phyloP scores from a whole-genome alignment of 371 early-diverging fungal species.

The Amoeboaphelidium occidentale region DNA sequence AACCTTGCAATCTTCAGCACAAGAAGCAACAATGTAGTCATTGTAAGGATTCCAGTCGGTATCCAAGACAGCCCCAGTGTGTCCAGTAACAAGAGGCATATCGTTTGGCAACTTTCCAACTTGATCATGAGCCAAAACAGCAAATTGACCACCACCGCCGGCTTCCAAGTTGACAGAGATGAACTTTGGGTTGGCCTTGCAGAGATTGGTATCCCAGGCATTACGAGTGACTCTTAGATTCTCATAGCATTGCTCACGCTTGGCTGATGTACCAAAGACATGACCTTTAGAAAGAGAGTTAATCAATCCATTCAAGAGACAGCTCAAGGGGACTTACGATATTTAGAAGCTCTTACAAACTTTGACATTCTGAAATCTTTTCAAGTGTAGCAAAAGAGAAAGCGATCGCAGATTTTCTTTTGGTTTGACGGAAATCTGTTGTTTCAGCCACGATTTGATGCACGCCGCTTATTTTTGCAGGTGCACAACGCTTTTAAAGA shows the following conservation, averaged over 20 bases:
- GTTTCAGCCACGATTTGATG: neutral
- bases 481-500: neutral
- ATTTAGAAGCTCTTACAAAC: conserved; percentile 53
- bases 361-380: conserved; percentile 29
- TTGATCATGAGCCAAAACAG: conserved; percentile 56
- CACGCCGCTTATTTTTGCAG: too few relatives aligned
- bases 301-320: neutral
- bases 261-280: conserved; percentile 71
- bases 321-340: conserved; percentile 3
- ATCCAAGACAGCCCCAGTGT: conserved; percentile 80
- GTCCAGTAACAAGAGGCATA: conserved; percentile 69
- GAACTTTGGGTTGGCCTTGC: conserved; percentile 77
- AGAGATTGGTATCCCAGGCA: conserved; percentile 92
- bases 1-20: conserved; percentile 74
- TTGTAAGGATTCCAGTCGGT: conserved; percentile 95
- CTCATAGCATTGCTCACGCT: conserved; percentile 78
- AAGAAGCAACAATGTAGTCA: conserved; percentile 61
- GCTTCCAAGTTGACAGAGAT: conserved; percentile 84
- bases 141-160: conserved; percentile 90
- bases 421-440: neutral
- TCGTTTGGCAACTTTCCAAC: conserved; percentile 64
- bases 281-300: conserved; percentile 24
- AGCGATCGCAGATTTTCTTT: neutral
- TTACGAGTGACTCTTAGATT: conserved; percentile 60
- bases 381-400: neutral